Conservation (phyloP, 2,329 filamentous ascomycete species). For the Camillea tinctor region DNA sequence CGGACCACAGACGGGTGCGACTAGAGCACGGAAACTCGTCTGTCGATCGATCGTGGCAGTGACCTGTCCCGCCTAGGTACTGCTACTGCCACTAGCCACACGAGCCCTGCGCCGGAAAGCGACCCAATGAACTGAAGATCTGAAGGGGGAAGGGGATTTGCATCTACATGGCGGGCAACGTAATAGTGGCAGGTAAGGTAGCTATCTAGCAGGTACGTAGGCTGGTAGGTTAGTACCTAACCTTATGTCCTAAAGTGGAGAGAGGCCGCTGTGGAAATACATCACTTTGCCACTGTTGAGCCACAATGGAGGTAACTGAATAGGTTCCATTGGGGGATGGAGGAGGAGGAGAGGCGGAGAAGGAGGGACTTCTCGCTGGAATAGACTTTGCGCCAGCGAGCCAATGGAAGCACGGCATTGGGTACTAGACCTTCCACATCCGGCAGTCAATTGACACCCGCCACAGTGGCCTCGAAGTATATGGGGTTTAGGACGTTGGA, state of each 20-base stretch:
- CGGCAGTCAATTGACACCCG: slow-evolving; percentile 24
- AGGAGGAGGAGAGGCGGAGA: too few species aligned
- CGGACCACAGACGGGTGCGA: not conserved
- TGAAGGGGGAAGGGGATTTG: too few species aligned
- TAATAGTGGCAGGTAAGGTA: not conserved
- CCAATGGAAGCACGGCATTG: slow-evolving; percentile 25
- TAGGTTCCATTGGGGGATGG: too few species aligned
- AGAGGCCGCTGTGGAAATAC: not conserved
- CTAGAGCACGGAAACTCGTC: too few species aligned
- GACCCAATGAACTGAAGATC: too few species aligned
- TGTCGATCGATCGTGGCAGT: too few species aligned
- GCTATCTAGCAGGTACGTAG: too few species aligned
- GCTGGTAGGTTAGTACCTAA: not conserved
- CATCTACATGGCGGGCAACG: too few species aligned
- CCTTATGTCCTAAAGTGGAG: not conserved
- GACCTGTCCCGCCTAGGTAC: too few species aligned
- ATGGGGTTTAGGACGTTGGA: not conserved
- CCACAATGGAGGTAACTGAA: not conserved
- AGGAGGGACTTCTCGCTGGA: slow-evolving; percentile 17
- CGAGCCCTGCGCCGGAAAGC: too few species aligned
- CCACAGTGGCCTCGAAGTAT: slow-evolving; percentile 22
- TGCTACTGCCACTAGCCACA: too few species aligned
- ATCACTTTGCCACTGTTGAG: not conserved
- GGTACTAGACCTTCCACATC: slow-evolving; percentile 26
- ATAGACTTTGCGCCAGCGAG: slow-evolving; percentile 6